Evolutionary conservation across 176 grass and related monocot genomes (phyloP), one percentile per base, ranked within the genome.

Genomic region (Zizania latifolia): DNA sequence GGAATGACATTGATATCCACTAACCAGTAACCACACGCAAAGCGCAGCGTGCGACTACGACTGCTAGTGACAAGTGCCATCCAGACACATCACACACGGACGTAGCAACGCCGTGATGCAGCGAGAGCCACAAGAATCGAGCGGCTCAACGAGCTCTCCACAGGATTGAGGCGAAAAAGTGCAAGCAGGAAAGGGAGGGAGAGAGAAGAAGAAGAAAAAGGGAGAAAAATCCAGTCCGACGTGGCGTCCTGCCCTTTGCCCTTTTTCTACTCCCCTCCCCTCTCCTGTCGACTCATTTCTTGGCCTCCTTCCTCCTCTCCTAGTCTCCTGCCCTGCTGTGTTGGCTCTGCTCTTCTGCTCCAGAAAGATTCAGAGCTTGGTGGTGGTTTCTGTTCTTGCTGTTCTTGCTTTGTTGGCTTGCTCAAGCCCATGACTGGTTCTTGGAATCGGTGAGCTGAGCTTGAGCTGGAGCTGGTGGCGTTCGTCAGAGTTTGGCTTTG

Each of bases 91-190:
- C n/a, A n/a, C n/a, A n/a, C n/a, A n/a, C n/a, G 32, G 32, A 29
- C 24, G 33, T 10, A 13, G 54, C 5, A 24, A 15, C 21, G 1
- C 23, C 40, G 55, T 31, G 87, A 46, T 30, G 68, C 56, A 78
- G 68, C 79, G 58, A 50, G 31, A 82, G 75, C 85, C 88, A 90
- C 88, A 83, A 66, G 78, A 86, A 90, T 84, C 75, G 85, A 90
- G 78, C 74, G 64, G 74, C 53, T 29, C 5, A 30, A 29, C 5
- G 70, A 79, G 43, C 22, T 67, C 26, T 6, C 27, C 29, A 8
- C 33, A 81, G 62, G 68, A 72, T 84, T 56, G 58, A 54, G 37
- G 40, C 58, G 28, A 27, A 71, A n/a, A 60, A 80, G 51, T 58
- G 73, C 14, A 78, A 78, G 15, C 62, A 26, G 3, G 41, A 45